These are phyloP conservation scores for Adansonia madagascariensis DNA, from an alignment of 441 rosid species.

Conservation along the genomic window DNA sequence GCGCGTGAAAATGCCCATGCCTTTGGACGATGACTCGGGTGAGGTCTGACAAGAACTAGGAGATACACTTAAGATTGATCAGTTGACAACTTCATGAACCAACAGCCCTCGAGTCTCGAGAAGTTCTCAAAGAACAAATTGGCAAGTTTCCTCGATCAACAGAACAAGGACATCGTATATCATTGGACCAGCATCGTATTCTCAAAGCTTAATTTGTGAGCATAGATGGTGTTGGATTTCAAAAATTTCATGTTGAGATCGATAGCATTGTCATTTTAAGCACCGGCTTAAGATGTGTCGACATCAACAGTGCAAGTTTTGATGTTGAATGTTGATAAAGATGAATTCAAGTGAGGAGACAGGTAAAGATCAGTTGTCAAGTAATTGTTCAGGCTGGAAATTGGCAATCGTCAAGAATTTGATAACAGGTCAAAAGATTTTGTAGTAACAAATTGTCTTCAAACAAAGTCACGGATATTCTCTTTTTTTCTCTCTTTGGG, in stretches of 20 bases:
- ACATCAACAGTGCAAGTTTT: slow-evolving; percentile 37
- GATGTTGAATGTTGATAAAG: slow-evolving; percentile 33
- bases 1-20: slow-evolving; percentile 52
- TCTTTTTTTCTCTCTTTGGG: no score
- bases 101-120: slow-evolving; percentile 5
- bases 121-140: not conserved
- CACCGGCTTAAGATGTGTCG: slow-evolving; percentile 49
- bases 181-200: slow-evolving; percentile 30
- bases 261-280: slow-evolving; percentile 47
- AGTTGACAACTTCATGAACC: slow-evolving; percentile 27
- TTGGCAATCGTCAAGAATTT: no score
- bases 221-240: slow-evolving; percentile 50
- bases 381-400: not conserved
- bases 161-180: slow-evolving; percentile 12
- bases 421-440: no score
- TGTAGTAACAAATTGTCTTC: no score
- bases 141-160: not conserved
- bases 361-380: not conserved
- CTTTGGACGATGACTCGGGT: slow-evolving; percentile 53
- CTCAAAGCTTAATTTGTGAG: slow-evolving; percentile 51
- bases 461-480: no score
- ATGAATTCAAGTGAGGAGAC: slow-evolving; percentile 28
- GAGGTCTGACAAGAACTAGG: slow-evolving; percentile 56
- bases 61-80: slow-evolving; percentile 32
- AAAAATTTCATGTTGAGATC: slow-evolving; percentile 53